phyloP scores from a whole-genome alignment of 345 rosid species.

The Eucalyptus regnans region DNA sequence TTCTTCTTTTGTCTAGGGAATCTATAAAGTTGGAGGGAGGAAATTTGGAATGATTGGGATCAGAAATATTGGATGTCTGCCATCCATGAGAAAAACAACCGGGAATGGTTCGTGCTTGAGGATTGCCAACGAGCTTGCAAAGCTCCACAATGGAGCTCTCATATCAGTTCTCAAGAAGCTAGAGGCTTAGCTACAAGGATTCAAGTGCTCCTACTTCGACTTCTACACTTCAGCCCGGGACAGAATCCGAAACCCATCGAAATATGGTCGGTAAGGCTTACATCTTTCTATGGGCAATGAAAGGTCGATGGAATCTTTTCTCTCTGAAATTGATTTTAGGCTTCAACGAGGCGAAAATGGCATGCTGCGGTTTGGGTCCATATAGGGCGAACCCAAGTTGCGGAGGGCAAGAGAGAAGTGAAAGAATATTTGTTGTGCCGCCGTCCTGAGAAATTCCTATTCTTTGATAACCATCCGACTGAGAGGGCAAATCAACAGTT shows the following conservation, averaged over 20 bases:
- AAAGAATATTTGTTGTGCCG: neutral
- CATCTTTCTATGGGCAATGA: too few relatives aligned
- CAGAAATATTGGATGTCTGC: neutral
- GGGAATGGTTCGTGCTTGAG: neutral
- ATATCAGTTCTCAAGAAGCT: neutral
- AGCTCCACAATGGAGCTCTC: conserved; percentile 13
- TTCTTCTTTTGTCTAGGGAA: neutral
- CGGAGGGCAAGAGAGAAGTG: neutral
- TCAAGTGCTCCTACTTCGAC: conserved; percentile 16
- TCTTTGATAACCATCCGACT: neutral
- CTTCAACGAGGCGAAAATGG: neutral
- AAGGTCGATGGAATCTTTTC: neutral
- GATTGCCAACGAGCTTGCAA: neutral
- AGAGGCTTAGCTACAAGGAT: conserved; percentile 5
- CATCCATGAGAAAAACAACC: neutral
- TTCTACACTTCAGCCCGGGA: neutral
- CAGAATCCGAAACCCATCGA: conserved; percentile 12
- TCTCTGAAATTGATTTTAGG: neutral
- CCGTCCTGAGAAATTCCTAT: neutral
- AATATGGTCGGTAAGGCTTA: neutral
- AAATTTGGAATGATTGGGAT: neutral
- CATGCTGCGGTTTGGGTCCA: conserved; percentile 4
- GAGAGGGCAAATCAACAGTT: neutral
- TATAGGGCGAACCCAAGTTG: neutral
- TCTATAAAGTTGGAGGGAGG: neutral